Evolutionary conservation across 2,329 filamentous ascomycete species (phyloP).

Genomic region (Paracorniculantispora psalliotae): DNA sequence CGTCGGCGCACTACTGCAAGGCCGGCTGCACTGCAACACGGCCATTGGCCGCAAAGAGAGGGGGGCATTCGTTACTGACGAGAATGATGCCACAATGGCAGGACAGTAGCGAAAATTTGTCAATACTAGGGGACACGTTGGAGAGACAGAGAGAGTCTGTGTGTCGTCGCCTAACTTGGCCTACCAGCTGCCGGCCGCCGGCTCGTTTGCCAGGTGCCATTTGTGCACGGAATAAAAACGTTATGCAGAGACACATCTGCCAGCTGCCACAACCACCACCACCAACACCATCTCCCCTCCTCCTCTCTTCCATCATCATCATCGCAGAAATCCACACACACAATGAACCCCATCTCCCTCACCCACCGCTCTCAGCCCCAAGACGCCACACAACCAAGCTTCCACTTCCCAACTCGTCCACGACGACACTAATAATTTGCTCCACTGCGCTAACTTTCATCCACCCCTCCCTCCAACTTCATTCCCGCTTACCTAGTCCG

Average conservation of each 20-base stretch:
- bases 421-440: background rate
- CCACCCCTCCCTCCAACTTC: background rate
- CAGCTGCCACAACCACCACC: background rate
- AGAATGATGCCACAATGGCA: too few species aligned
- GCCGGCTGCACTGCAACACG: background rate
- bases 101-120: too few species aligned
- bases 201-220: background rate
- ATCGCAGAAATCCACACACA: background rate
- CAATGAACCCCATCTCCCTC: background rate
- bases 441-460: background rate
- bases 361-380: background rate
- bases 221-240: background rate
- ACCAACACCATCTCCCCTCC: background rate
- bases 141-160: too few species aligned
- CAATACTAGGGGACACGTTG: too few species aligned
- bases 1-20: constrained; percentile 1
- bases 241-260: background rate
- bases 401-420: background rate
- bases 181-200: too few species aligned
- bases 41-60: background rate
- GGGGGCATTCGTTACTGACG: background rate
- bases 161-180: too few species aligned
- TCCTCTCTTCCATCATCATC: background rate
- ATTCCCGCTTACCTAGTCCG: background rate
- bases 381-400: constrained; percentile 6